Evolutionary conservation across 2,329 filamentous ascomycete genomes (phyloP).

Genomic region (Fusarium sulawesiense): DNA sequence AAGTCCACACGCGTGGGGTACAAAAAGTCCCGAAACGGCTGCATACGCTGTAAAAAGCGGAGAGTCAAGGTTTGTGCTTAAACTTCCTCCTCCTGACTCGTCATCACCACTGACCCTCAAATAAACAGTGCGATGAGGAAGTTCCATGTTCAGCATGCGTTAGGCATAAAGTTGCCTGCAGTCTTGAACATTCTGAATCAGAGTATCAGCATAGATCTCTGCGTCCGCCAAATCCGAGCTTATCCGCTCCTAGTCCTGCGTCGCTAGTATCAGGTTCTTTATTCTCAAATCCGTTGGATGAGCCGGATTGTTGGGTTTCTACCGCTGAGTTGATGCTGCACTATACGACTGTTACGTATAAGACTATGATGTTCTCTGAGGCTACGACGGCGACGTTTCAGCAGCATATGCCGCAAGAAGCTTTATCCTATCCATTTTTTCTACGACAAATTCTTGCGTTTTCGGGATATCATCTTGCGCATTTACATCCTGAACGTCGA

Average conservation of each 20-base stretch:
- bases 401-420: slow-evolving; percentile 24
- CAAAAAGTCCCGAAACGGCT: slow-evolving; percentile 37
- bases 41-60: slow-evolving; percentile 27
- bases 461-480: slow-evolving; percentile 30
- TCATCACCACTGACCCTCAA: too few relatives aligned
- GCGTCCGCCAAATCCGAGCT: slow-evolving; percentile 1
- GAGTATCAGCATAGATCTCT: slow-evolving; percentile 4
- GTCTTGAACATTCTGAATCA: slow-evolving; percentile 10
- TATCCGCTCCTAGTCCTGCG: neutral
- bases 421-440: slow-evolving; percentile 29
- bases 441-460: slow-evolving; percentile 34
- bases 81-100: neutral
- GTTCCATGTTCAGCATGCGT: slow-evolving; percentile 27
- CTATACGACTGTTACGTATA: slow-evolving; percentile 35
- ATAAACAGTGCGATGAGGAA: slow-evolving; percentile 25
- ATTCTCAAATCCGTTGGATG: neutral
- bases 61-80: slow-evolving; percentile 17
- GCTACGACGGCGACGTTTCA: slow-evolving; percentile 22
- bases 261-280: slow-evolving; percentile 20
- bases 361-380: slow-evolving; percentile 27
- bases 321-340: slow-evolving; percentile 35
- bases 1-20: slow-evolving; percentile 29
- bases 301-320: slow-evolving; percentile 27
- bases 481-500: slow-evolving; percentile 20
- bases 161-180: slow-evolving; percentile 25